Evolutionary conservation across 1,139 yeast species (phyloP).

Genomic region (Wickerhamomyces sp.): DNA sequence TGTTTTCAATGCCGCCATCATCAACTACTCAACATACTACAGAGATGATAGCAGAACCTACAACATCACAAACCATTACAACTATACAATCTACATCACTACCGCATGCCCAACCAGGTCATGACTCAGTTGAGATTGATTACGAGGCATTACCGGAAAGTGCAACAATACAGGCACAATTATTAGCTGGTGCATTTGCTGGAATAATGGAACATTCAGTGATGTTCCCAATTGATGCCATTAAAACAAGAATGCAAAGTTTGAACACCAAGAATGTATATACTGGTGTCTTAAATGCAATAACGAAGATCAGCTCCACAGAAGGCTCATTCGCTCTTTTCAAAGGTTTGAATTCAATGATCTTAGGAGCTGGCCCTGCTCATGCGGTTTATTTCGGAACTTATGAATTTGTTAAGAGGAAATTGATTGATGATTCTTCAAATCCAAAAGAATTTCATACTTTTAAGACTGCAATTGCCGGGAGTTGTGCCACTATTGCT

Average conservation of each 20-base stretch:
- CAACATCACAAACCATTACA: background rate
- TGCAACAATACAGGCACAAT: slow-evolving; percentile 78
- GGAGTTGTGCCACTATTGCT: slow-evolving; percentile 90
- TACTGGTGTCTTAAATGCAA: slow-evolving; percentile 40
- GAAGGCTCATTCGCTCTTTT: slow-evolving; percentile 90
- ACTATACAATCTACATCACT: background rate
- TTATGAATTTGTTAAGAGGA: slow-evolving; percentile 78
- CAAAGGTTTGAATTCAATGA: slow-evolving; percentile 93
- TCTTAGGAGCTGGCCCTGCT: slow-evolving; percentile 99
- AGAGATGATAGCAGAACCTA: background rate
- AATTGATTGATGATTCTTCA: slow-evolving; percentile 30
- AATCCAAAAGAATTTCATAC: slow-evolving; percentile 64
- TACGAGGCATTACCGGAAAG: slow-evolving; percentile 90
- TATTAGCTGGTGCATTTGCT: slow-evolving; percentile 94
- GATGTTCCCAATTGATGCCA: slow-evolving; percentile 93
- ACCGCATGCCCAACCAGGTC: slow-evolving; percentile 4
- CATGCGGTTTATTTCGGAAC: slow-evolving; percentile 98
- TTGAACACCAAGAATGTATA: slow-evolving; percentile 37
- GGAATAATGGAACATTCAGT: slow-evolving; percentile 98
- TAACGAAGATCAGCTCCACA: slow-evolving; percentile 71
- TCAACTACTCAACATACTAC: background rate
- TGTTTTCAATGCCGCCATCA: background rate
- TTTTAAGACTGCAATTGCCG: slow-evolving; percentile 77
- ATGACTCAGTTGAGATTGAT: slow-evolving; percentile 42
- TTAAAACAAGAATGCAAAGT: slow-evolving; percentile 94